Conservation (phyloP, 768 basidiomycete genomes). For the Sarcodon sp. region DNA sequence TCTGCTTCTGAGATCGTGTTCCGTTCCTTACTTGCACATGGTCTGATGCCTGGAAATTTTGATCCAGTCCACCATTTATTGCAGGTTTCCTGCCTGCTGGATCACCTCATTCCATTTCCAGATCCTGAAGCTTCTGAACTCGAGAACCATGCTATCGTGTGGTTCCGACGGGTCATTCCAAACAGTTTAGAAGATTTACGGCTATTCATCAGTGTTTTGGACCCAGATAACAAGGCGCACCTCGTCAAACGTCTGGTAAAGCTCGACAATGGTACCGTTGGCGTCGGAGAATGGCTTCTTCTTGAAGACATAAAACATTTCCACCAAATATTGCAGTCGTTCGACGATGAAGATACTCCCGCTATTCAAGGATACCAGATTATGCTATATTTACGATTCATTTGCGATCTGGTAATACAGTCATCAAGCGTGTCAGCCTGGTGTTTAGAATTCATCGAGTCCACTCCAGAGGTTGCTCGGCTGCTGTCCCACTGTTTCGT, state of each 20-base stretch:
- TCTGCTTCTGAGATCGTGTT: slow-evolving; percentile 39
- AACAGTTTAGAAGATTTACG: slow-evolving; percentile 39
- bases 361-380: slow-evolving; percentile 34
- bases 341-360: slow-evolving; percentile 21
- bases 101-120: slow-evolving; percentile 36
- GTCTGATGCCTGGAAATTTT: slow-evolving; percentile 19
- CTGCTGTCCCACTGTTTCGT: slow-evolving; percentile 29
- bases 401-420: slow-evolving; percentile 29
- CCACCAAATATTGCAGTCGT: slow-evolving; percentile 20
- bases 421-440: slow-evolving; percentile 27
- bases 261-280: slow-evolving; percentile 43
- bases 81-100: slow-evolving; percentile 44
- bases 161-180: slow-evolving; percentile 45
- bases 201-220: slow-evolving; percentile 42
- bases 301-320: slow-evolving; percentile 49
- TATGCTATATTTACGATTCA: slow-evolving; percentile 33
- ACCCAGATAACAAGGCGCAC: slow-evolving; percentile 38
- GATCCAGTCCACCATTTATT: slow-evolving; percentile 48
- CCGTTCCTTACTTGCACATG: slow-evolving; percentile 40
- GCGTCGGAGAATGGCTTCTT: slow-evolving; percentile 60
- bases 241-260: slow-evolving; percentile 40
- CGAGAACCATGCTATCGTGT: slow-evolving; percentile 25
- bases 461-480: slow-evolving; percentile 27
- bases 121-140: slow-evolving; percentile 3
- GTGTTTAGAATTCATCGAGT: slow-evolving; percentile 28